Evolutionary conservation across 257 asterid species (phyloP).

Genomic region (Hygrophila difformis): DNA sequence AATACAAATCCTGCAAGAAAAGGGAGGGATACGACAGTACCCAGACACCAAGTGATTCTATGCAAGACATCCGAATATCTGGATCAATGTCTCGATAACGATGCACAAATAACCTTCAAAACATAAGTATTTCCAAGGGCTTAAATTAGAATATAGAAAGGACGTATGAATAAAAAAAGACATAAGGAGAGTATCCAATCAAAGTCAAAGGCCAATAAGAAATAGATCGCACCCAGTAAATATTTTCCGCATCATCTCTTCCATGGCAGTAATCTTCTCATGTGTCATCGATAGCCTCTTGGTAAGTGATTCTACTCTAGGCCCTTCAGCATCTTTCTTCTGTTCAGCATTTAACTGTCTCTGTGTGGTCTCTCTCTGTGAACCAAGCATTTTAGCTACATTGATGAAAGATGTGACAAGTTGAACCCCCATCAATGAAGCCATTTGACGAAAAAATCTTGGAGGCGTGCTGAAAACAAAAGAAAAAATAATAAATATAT

Average conservation of each 20-base stretch:
- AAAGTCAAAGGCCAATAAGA: conserved; percentile 4
- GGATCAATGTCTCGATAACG: conserved; percentile 96
- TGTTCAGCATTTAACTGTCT: conserved; percentile 94
- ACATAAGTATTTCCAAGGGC: conserved; percentile 12
- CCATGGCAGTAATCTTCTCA: conserved; percentile 77
- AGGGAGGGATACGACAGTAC: conserved; percentile 83
- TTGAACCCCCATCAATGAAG: conserved; percentile 95
- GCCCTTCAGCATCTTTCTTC: conserved; percentile 70
- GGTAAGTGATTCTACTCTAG: conserved; percentile 85
- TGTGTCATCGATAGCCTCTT: conserved; percentile 70
- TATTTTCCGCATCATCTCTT: conserved; percentile 92
- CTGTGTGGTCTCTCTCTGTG: conserved; percentile 91
- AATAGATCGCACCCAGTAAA: conserved; percentile 61
- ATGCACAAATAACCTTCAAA: conserved; percentile 85
- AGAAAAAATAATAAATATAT: conserved; percentile 22
- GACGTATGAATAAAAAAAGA: not conserved
- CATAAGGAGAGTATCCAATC: conserved; percentile 7
- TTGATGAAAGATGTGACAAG: conserved; percentile 93
- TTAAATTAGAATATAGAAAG: conserved; percentile 3
- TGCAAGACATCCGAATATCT: conserved; percentile 83
- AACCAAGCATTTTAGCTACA: conserved; percentile 76
- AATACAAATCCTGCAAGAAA: conserved; percentile 93
- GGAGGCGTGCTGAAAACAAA: conserved; percentile 86
- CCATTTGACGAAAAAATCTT: conserved; percentile 83
- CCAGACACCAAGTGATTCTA: conserved; percentile 97